Conservation (phyloP, 1,139 yeast genomes). For the Debaryomyces singareniensis region DNA sequence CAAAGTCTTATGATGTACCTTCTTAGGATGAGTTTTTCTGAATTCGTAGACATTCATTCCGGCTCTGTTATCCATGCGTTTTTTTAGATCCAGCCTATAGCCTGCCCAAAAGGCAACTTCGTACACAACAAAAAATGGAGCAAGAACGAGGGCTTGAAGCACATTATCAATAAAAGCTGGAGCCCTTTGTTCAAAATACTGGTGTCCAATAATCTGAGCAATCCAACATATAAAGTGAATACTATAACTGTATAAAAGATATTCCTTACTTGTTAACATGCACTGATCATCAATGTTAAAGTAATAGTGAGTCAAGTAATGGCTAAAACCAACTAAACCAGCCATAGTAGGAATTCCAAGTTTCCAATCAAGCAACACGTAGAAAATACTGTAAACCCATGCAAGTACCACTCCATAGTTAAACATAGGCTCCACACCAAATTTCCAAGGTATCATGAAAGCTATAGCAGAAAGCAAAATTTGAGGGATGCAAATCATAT, state of each 20-base stretch:
- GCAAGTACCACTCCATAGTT: slow-evolving; percentile 35
- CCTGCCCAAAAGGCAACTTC: slow-evolving; percentile 72
- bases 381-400: slow-evolving; percentile 33
- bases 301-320: slow-evolving; percentile 26
- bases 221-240: slow-evolving; percentile 62
- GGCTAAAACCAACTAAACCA: slow-evolving; percentile 33
- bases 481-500: slow-evolving; percentile 72
- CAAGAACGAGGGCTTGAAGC: slow-evolving; percentile 79
- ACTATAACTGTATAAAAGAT: slow-evolving; percentile 22
- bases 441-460: slow-evolving; percentile 21
- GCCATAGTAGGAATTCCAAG: slow-evolving; percentile 34
- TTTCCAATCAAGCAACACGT: slow-evolving; percentile 35
- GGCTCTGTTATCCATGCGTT: slow-evolving; percentile 49
- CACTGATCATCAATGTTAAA: slow-evolving; percentile 8
- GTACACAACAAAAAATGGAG: slow-evolving; percentile 83
- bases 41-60: slow-evolving; percentile 13
- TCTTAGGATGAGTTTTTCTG: slow-evolving; percentile 1
- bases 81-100: slow-evolving; percentile 46
- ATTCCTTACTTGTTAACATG: slow-evolving; percentile 17
- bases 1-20: background rate
- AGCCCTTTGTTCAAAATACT: slow-evolving; percentile 69
- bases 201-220: slow-evolving; percentile 89
- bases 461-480: slow-evolving; percentile 55
- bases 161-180: slow-evolving; percentile 86
- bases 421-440: slow-evolving; percentile 20